Conservation (phyloP, 805 yeast genomes). For the Saturnispora diversa region DNA sequence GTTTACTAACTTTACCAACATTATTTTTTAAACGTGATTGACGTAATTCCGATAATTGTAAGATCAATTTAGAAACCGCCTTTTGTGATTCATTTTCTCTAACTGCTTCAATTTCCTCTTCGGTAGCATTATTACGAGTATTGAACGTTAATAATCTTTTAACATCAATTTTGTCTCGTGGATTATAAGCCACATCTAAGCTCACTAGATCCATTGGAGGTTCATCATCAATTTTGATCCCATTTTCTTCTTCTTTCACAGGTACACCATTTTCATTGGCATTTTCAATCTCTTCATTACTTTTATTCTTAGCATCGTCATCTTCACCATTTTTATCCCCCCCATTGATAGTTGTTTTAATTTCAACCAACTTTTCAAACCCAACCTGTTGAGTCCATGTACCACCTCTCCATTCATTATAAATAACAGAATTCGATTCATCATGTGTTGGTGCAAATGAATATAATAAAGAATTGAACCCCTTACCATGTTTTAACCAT, state of each 20-base stretch:
- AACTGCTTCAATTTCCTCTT: conserved; percentile 23
- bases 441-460: conserved; percentile 63
- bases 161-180: conserved; percentile 21
- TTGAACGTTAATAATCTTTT: conserved; percentile 25
- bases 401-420: conserved; percentile 42
- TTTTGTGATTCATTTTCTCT: conserved; percentile 24
- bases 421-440: conserved; percentile 47
- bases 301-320: neutral
- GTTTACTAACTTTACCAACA: conserved; percentile 7
- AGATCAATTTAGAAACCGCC: conserved; percentile 37
- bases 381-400: conserved; percentile 51
- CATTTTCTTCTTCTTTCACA: neutral
- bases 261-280: neutral
- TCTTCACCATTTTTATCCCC: conserved; percentile 9
- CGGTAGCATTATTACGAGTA: conserved; percentile 20
- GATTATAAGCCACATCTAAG: conserved; percentile 2
- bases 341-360: conserved; percentile 8
- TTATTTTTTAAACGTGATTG: conserved; percentile 30
- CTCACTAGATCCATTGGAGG: neutral
- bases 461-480: conserved; percentile 32
- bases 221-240: neutral
- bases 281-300: neutral
- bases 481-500: conserved; percentile 46
- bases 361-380: conserved; percentile 29
- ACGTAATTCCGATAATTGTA: conserved; percentile 45